phyloP scores from a whole-genome alignment of 805 yeast species.

The Schizosaccharomyces japonicus region DNA sequence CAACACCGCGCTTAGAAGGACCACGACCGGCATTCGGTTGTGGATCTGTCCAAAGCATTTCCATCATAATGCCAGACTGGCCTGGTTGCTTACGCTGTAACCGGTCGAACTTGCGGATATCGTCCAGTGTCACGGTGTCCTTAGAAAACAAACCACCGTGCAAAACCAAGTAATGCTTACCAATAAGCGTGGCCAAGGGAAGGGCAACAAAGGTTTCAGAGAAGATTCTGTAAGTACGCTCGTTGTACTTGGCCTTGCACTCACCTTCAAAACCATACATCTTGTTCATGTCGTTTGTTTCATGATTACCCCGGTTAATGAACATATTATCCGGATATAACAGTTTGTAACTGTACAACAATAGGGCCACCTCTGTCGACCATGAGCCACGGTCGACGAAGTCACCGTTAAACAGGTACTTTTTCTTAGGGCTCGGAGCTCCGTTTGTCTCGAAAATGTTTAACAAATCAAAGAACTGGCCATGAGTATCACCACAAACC shows the following conservation, averaged over 20 bases:
- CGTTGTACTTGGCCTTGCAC: constrained; percentile 71
- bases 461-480: constrained; percentile 77
- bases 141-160: constrained; percentile 88
- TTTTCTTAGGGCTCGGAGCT: constrained; percentile 36
- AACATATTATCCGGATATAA: constrained; percentile 45
- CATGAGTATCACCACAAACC: constrained; percentile 94
- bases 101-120: constrained; percentile 47
- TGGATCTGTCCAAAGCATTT: constrained; percentile 92
- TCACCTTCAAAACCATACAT: constrained; percentile 93
- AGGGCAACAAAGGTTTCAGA: constrained; percentile 64
- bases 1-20: constrained; percentile 82
- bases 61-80: constrained; percentile 83
- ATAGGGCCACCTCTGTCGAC: constrained; percentile 87
- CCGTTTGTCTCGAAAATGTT: constrained; percentile 61
- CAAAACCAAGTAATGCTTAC: constrained; percentile 59
- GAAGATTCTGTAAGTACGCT: constrained; percentile 57
- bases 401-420: constrained; percentile 82
- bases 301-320: constrained; percentile 89
- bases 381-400: constrained; percentile 95
- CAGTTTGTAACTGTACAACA: constrained; percentile 53
- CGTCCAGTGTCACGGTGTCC: constrained; percentile 45
- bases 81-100: constrained; percentile 55
- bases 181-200: constrained; percentile 68
- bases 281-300: constrained; percentile 87
- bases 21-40: constrained; percentile 55